A percentile compares a stretch with the other conserved stretches of the same genome.
Conservation (phyloP, 78 protist genomes). For the Cavenderia fasciculata region DNA sequence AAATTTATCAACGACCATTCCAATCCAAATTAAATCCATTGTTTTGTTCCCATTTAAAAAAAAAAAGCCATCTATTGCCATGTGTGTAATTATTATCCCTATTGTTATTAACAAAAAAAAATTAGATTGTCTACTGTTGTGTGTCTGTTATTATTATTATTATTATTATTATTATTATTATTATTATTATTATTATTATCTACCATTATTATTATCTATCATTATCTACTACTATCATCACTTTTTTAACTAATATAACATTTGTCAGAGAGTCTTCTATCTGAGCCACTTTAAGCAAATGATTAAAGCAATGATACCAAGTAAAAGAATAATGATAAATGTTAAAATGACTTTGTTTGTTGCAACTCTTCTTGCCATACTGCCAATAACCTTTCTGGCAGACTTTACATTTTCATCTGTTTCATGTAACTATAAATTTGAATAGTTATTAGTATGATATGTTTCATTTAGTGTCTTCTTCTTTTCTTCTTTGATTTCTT, state of each 20-base stretch:
- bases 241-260: too few relatives aligned
- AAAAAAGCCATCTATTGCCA: too few relatives aligned
- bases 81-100: too few relatives aligned
- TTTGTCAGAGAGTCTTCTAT: not conserved
- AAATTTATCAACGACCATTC: too few relatives aligned
- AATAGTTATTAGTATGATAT: not conserved
- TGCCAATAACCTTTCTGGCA: slow-evolving; percentile 43
- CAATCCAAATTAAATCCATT: too few relatives aligned
- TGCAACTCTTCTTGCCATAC: slow-evolving; percentile 69
- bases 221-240: too few relatives aligned
- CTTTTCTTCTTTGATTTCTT: not conserved
- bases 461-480: not conserved
- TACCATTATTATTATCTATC: not conserved
- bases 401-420: slow-evolving; percentile 49
- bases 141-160: not conserved
- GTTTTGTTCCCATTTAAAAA: too few relatives aligned
- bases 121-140: too few relatives aligned
- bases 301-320: slow-evolving; percentile 55
- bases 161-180: slow-evolving; percentile 1
- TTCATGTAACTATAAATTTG: slow-evolving; percentile 15
- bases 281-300: slow-evolving; percentile 68
- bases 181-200: slow-evolving; percentile 11
- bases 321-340: slow-evolving; percentile 45
- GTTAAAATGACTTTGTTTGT: slow-evolving; percentile 67
- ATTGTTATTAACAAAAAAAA: too few relatives aligned